Evolutionary conservation across 2,329 filamentous ascomycete species (phyloP).

Genomic region (Exophiala bonariae): DNA sequence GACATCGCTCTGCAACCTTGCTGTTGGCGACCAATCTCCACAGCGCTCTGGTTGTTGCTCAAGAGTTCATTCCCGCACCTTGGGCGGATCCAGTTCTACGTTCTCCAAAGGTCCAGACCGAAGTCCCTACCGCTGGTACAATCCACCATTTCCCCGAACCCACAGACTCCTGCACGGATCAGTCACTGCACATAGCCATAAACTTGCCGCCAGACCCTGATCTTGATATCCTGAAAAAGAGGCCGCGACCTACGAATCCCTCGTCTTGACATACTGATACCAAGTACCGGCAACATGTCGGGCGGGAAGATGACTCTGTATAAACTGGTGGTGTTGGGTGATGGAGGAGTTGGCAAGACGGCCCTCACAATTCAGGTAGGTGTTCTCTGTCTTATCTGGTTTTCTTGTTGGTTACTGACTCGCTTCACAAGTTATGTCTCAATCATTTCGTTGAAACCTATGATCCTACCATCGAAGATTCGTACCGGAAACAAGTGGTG

Average conservation of each 20-base stretch:
- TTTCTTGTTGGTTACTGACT: slow-evolving; percentile 4
- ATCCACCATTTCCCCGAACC: too few relatives aligned
- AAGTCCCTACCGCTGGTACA: too few relatives aligned
- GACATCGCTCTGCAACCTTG: too few relatives aligned
- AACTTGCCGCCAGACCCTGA: too few relatives aligned
- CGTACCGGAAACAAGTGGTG: slow-evolving; percentile 69
- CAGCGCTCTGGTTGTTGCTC: too few relatives aligned
- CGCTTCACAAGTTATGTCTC: slow-evolving; percentile 70
- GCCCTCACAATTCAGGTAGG: slow-evolving; percentile 79
- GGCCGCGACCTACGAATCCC: neutral
- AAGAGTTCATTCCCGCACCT: too few relatives aligned
- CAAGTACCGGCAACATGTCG: slow-evolving; percentile 54
- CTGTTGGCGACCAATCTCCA: too few relatives aligned
- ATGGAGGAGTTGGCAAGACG: slow-evolving; percentile 92
- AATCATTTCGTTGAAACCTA: slow-evolving; percentile 98
- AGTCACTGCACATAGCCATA: too few relatives aligned
- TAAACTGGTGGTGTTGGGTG: slow-evolving; percentile 92
- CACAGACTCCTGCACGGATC: too few relatives aligned
- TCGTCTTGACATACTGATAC: slow-evolving; percentile 7
- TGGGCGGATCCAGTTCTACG: too few relatives aligned
- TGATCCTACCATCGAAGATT: slow-evolving; percentile 68
- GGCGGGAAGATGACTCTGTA: slow-evolving; percentile 93
- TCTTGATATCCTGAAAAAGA: too few relatives aligned
- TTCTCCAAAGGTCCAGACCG: too few relatives aligned
- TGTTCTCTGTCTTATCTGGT: slow-evolving; percentile 1